Evolutionary conservation across 192 early-diverging fungal species (phyloP), one percentile per base, ranked within the genome.

Genomic region (Gonapodya sp.): DNA sequence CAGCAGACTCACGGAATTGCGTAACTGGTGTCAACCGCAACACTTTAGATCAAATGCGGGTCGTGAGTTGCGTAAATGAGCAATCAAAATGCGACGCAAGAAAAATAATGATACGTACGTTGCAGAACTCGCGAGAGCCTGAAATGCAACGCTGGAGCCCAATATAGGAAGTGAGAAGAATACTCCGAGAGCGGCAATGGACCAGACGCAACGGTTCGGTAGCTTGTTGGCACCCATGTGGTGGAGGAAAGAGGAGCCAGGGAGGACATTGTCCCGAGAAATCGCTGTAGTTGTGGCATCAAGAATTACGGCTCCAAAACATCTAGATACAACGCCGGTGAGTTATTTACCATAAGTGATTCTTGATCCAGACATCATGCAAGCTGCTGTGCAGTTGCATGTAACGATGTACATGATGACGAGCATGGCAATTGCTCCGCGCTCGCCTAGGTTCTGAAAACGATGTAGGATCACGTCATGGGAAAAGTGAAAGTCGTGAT

Each of bases 271-370:
- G 81, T 89, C 89, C 37, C 89, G 84, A 35, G 89, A 85, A 78
- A 90, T 83, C 31, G 89, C 87, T 64, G 78, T 86, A 90, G 31
- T 87, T 80, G 81, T 86, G 84, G 34, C 89, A 81, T 24, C 87
- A 88, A 35, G 75, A 34, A 34, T 77, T 77, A 2, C 30, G 75
- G 75, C 16, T 2, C 18, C 2, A 34, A 2, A 77, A 34, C 2
- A 31, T 18, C 75, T 18, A 77, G 2, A 31, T 34, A 34, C 8
- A n/a, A n/a, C n/a, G n/a, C n/a, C n/a, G n/a, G n/a, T n/a, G n/a
- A n/a, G n/a, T n/a, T n/a, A 31, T 24, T 64, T 24, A 64, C 46
- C 46, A 24, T 64, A 64, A 24, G 46, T 24, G 24, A 64, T 64
- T 8, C 46, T 8, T 64, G 46, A 64, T 24, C 84, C 84, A 34